Evolutionary conservation across 1,284 basidiomycete species (phyloP).

Genomic region (Ustilago bromivora): DNA sequence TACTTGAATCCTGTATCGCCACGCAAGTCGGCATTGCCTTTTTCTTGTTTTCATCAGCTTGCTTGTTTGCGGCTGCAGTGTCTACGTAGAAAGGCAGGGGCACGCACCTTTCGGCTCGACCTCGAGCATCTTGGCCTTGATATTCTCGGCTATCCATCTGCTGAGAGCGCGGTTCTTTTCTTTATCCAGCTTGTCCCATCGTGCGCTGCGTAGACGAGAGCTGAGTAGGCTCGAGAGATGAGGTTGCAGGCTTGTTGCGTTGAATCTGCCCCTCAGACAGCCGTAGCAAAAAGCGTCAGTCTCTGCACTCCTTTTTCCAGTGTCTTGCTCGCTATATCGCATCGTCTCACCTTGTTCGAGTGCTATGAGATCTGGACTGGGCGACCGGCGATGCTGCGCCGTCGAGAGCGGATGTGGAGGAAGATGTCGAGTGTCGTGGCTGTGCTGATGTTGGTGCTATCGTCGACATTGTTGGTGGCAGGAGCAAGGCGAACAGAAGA

Average conservation of each 20-base stretch:
- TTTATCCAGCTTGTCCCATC: conserved; percentile 54
- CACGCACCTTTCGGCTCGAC: conserved; percentile 50
- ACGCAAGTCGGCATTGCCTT: not conserved
- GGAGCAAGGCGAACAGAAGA: not conserved
- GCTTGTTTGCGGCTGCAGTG: not conserved
- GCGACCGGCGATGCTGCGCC: conserved; percentile 22
- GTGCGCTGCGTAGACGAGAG: conserved; percentile 24
- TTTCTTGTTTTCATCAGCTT: not conserved
- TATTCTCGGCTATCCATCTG: conserved; percentile 40
- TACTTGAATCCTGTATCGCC: conserved; percentile 52
- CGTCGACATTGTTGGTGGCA: conserved; percentile 6
- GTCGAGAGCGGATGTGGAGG: conserved; percentile 14
- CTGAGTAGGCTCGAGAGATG: conserved; percentile 30
- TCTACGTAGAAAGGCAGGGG: not conserved
- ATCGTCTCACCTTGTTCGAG: conserved; percentile 27
- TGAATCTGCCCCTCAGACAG: conserved; percentile 33
- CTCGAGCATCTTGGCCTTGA: conserved; percentile 58
- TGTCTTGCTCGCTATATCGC: too few species aligned
- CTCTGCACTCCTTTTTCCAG: too few species aligned
- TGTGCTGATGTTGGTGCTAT: conserved; percentile 15
- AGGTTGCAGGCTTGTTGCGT: conserved; percentile 33
- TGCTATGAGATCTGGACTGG: conserved; percentile 9
- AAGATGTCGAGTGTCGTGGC: conserved; percentile 10
- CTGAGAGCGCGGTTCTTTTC: conserved; percentile 45
- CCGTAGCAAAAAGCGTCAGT: not conserved